Base-by-base conservation (phyloP, 495 filamentous ascomycete genomes). In the Parmelia sp. region DNA sequence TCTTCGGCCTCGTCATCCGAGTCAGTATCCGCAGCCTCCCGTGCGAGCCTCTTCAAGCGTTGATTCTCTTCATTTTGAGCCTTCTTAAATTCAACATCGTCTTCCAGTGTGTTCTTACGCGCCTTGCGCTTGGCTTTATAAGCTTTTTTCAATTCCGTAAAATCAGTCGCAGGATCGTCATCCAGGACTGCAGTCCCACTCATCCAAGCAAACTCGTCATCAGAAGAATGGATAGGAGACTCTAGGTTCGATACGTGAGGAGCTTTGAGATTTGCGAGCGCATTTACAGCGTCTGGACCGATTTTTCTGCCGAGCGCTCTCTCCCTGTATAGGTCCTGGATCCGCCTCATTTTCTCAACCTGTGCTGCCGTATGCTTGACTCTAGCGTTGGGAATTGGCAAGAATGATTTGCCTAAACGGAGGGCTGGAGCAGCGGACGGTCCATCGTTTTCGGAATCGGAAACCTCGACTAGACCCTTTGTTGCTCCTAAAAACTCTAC, bases 1-100 rank as follows among this genome's bases (percentile, higher is more conserved):
- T 42, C 15, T 19, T 42, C 42, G 8, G 19, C 19, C 2, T 45
- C 21, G 42, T 44, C 40, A 51, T 51, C 47, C 3, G 45, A 49
- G 7, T 49, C 37, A 40, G 37, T 40, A 14, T 40, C 37, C 10
- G 37, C 37, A 40, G 37, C 15, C 37, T 40, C 37, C 37, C 15
- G 37, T 17, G 40, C 40, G 12, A 42, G 37, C 27, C 45, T 60
- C 45, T 45, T 51, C 14, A 61, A 29, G 14, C 70, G 65, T 25
- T 23, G 25, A 15, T 61, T 66, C 61, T 70, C 68, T 33, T 14
- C 49, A 2, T 31, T 70, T n/a, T 64, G 39, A 15, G 63, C 68
- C 23, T 61, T 68, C 3, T 33, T 19, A 23, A 62, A 70, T 8
- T 40, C 27, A 6, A 71, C 37, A 4, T 71, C 70, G 45, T 71